Evolutionary conservation across 768 basidiomycete species (phyloP), one percentile per base, ranked within the genome.

Genomic region (Tylopilus rubrobrunneus): DNA sequence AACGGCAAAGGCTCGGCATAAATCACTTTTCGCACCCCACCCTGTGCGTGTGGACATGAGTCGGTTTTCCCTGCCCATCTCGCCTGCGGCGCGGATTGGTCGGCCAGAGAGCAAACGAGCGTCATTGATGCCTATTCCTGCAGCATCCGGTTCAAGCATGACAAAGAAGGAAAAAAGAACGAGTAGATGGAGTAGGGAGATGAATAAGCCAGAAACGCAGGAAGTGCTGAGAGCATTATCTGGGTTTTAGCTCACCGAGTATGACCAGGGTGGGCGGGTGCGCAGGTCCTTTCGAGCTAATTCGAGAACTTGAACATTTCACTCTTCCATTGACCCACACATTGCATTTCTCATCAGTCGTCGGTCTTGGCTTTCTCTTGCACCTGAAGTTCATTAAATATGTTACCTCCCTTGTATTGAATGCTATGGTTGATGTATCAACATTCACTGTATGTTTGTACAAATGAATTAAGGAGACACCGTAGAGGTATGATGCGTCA

Each of bases 401-500:
- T 37, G 14, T 4, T 34, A 34, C 33, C 36, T 23, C 11, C 7
- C 3, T 14, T 42, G 41, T 42, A 42, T 42, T 41, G 41, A 25
- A 40, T 9, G 9, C 7, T 19, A 10, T 2, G 39, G 19, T 19
- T 40, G 39, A 21, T 40, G 19, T 40, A 40, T 19, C 39, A 21
- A 40, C 19, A 11, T 40, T 40, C 21, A 40, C 15, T 7, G 7
- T 37, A 1, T 17, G 15, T 8, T 10, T 40, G 39, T 21, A 21
- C 39, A 40, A 19, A 40, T 21, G 11, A 40, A 17, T 37, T 6
- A 37, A 37, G 15, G 14, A 17, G 34, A 37, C 15, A 17, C 17
- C 15, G 14, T 34, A 34, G 11, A 34, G 82, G 80, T 25, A 25
- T 25, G 25, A 25, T 2, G 25, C 25, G 25, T 25, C 25, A 25